Base-by-base conservation (phyloP, 2,329 filamentous ascomycete genomes). In the Mycosphaerella sp. region DNA sequence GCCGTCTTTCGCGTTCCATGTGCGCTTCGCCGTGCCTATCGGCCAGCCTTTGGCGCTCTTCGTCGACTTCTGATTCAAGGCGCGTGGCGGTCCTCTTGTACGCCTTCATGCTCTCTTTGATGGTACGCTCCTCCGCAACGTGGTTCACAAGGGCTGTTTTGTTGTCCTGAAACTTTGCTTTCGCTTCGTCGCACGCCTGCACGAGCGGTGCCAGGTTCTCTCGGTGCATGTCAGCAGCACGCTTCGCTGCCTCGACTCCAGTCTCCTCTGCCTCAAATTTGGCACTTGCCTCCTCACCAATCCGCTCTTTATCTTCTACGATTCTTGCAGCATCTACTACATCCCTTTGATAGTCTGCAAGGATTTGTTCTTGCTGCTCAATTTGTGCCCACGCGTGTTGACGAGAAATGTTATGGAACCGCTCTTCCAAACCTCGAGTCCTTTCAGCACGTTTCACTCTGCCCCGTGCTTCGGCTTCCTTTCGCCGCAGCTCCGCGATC, bases 331-430 rank as follows among this genome's bases (percentile, higher is more conserved):
- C 63, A 32, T 56, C 42, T 6, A 48, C 53, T 2, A 75, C 59
- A 13, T 66, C 61, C 2, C 49, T 36, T 1, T 68, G 58, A 3
- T 59, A 59, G 6, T 62, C 50, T 5, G 58, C 61, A 6, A 74
- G 53, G 8, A 52, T 50, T 36, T 59, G 44, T 68, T 97, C 91
- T 66, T 87, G 78, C 50, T 88, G 82, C 43, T 83, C 79, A 1
- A 97, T 89, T 64, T 94, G 87, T 18, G 82, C 80, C 93, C 93
- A 98, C n/a, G 86, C 84, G 56, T 88, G 74, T 70, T 94, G 85
- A 14, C 79, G 75, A 39, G 76, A 72, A 40, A 86, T 74, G 52
- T 80, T 81, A 16, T 76, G 73, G 32, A 30, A 34, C 13, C 13
- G 41, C 8, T 41, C 36, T 82, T 47, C 78, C 60, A 94, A 76